Conservation (phyloP, 441 rosid species). For the Gossypium armourianum region DNA sequence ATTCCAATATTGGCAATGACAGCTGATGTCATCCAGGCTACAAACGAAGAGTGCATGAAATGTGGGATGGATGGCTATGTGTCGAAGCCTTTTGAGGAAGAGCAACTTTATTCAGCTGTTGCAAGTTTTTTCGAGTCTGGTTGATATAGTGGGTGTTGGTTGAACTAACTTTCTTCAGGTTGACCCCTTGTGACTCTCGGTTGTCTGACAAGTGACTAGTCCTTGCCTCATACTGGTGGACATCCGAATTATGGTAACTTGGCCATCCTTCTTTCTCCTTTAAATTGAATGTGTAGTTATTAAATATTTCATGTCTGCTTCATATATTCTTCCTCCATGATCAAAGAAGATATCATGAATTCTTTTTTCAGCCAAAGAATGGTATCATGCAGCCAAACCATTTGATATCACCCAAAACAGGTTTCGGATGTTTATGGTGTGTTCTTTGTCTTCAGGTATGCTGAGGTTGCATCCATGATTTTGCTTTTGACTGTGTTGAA, state of each 20-base stretch:
- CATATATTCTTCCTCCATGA: background rate
- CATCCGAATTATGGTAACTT: conserved; percentile 1
- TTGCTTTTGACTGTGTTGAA: conserved; percentile 6
- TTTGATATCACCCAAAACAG: background rate
- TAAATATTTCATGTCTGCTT: background rate
- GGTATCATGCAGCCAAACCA: background rate
- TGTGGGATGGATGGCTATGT: conserved; percentile 92
- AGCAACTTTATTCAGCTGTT: conserved; percentile 69
- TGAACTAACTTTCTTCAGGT: conserved; percentile 14
- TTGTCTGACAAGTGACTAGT: conserved; percentile 18
- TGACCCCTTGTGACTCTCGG: conserved; percentile 16
- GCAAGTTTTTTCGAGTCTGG: conserved; percentile 53
- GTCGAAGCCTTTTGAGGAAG: conserved; percentile 78
- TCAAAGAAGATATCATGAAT: background rate
- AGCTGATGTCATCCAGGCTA: conserved; percentile 81
- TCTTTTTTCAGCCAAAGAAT: background rate
- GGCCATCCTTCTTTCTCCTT: background rate
- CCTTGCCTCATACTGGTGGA: conserved; percentile 10
- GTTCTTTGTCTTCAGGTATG: conserved; percentile 22
- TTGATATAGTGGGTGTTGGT: conserved; percentile 20
- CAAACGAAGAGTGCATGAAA: conserved; percentile 55
- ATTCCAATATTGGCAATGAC: conserved; percentile 88
- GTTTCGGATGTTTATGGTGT: background rate
- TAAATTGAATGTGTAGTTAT: background rate
- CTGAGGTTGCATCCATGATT: conserved; percentile 10